phyloP scores from a whole-genome alignment of 257 asterid genomes.

The Fraxinus americana region DNA sequence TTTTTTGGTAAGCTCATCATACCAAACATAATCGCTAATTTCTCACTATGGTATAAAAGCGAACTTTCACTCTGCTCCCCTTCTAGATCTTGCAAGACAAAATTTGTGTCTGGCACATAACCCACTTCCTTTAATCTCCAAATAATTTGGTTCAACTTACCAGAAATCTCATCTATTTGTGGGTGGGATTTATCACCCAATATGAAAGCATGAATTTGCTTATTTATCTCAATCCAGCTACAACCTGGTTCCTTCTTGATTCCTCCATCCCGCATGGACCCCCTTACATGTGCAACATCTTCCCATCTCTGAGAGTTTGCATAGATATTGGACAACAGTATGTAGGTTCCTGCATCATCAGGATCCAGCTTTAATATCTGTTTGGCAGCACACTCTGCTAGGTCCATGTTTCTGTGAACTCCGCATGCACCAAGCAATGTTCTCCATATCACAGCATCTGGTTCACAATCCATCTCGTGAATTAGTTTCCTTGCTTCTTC shows the following conservation, averaged over 20 bases:
- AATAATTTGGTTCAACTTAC: slow-evolving; percentile 53
- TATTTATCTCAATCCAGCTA: slow-evolving; percentile 87
- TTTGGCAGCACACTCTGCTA: slow-evolving; percentile 86
- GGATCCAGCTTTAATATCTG: slow-evolving; percentile 73
- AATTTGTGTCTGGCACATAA: slow-evolving; percentile 78
- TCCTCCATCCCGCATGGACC: slow-evolving; percentile 60
- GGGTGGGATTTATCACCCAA: slow-evolving; percentile 80
- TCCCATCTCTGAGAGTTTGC: slow-evolving; percentile 80
- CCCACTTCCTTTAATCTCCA: slow-evolving; percentile 66
- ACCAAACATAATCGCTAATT: slow-evolving; percentile 77
- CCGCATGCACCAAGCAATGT: slow-evolving; percentile 88
- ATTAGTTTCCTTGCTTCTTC: slow-evolving; percentile 71
- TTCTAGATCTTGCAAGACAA: slow-evolving; percentile 90
- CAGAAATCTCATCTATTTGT: slow-evolving; percentile 43
- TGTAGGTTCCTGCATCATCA: slow-evolving; percentile 71
- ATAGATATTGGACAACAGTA: slow-evolving; percentile 73
- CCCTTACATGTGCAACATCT: slow-evolving; percentile 61
- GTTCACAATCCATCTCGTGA: slow-evolving; percentile 67
- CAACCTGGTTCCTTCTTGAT: slow-evolving; percentile 95
- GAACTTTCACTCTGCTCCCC: slow-evolving; percentile 88
- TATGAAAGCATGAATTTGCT: slow-evolving; percentile 71
- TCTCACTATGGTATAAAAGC: slow-evolving; percentile 83
- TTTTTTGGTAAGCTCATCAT: slow-evolving; percentile 60
- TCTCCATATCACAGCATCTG: slow-evolving; percentile 88
- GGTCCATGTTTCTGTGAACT: slow-evolving; percentile 71